Evolutionary conservation across 176 grass and related monocot genomes (phyloP), one percentile per base, ranked within the genome.

Genomic region (Avena eriantha): DNA sequence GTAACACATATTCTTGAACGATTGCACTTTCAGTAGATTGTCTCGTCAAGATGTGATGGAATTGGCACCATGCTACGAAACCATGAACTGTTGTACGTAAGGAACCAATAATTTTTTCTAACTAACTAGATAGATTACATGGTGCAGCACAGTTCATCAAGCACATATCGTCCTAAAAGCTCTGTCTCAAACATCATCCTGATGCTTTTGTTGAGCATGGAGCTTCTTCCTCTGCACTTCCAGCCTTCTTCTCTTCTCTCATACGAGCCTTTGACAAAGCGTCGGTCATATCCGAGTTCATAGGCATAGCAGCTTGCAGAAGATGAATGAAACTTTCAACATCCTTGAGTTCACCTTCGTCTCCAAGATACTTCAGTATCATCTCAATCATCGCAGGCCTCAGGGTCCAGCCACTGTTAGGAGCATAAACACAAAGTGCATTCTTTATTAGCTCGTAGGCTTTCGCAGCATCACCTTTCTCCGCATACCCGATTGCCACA

Each of bases 401-500:
- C 51, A 87, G 91, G 19, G 55, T 88, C 95, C 95, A 95, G 16
- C 89, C 91, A 18, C 45, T 64, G 19, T 89, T 86, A 8, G 93
- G 89, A 60, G 10, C 15, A 47, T 92, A 93, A 10, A 89, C 89
- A 55, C 41, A 77, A 1, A 98, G 89, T 16, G 91, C 95, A 65
- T 92, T 92, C 61, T 92, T 95, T 23, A 80, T 93, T 14, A 95
- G 74, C 82, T 95, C 89, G 74, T 95, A 86, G 15, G 93, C 88
- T 69, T 98, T 98, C 3, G 18, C 80, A 13, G 35, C 81, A 79
- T 90, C 73, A 46, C 87, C 85, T 80, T 92, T 93, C 41, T 89
- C 85, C 3, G 78, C 89, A 41, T 95, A 98, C 66, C 93, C 93
- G 9, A 77, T 74, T 59, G 93, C 95, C 35, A 95, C 86, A 33